Base-by-base conservation (phyloP, 345 rosid species). In the Pistacia vera region DNA sequence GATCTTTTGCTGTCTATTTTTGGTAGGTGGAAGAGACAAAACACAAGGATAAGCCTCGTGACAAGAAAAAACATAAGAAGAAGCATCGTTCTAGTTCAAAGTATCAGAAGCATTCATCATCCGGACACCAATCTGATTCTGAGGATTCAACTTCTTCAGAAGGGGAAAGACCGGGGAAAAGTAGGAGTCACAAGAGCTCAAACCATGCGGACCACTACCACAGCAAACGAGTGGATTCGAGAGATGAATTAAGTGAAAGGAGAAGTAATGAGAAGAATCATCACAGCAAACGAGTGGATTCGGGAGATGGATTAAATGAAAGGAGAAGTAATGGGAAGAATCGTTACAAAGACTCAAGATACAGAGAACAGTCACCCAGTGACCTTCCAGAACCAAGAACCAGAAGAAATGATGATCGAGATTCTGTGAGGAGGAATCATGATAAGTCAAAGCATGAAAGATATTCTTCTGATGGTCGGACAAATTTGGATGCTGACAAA, bases 11-110 rank as follows among this genome's bases (percentile, higher is more conserved):
- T 25, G 51, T 36, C 49, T 69, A 4, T 67, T 67, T 68, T 72
- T 76, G 62, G 66, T 62, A 91, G 97, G 89, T 81, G 44, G 84
- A 83, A 83, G 86, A 76, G 54, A 85, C 80, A 70, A 85, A 83
- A 61, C 80, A 77, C 69, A 85, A 85, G 80, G 88, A 81, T 44
- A 83, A 85, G 72, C 84, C 71, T 74, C 75, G 78, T 58, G 89
- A 73, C 13, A 77, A 74, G 61, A 85, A 81, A 78, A 80, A 80
- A 67, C 65, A 14, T 28, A 81, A 78, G 81, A 83, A 85, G 62
- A 83, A 85, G 78, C 68, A 78, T 71, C 64, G 38, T 68, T 65
- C 78, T 46, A 70, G 49, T 70, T 77, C 83, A 49, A 95, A 88
- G 85, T 92, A 77, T 79, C 74, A 59, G 72, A 90, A 86, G 72